Percentiles rank a stretch among this genome's conserved stretches.
Evolutionary conservation across 352 stramenopile species (phyloP).

Genomic region (Phytophthora pluvialis): DNA sequence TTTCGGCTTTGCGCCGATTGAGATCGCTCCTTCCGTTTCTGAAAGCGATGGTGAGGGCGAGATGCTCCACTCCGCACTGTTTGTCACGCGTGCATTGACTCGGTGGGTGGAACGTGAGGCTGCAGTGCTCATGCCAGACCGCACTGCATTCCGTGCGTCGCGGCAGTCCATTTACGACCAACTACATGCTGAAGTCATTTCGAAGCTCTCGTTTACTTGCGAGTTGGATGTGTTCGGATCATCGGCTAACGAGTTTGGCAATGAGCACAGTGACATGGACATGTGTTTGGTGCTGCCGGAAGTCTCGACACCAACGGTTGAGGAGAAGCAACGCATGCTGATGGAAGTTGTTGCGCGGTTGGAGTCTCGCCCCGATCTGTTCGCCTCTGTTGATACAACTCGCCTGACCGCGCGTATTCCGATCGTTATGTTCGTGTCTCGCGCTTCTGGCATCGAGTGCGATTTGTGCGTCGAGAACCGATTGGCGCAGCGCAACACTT

Average conservation of each 20-base stretch:
- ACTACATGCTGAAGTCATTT: constrained; percentile 63
- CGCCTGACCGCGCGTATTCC: constrained; percentile 96
- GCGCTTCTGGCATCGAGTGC: constrained; percentile 68
- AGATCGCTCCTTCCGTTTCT: constrained; percentile 14
- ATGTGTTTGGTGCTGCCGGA: constrained; percentile 89
- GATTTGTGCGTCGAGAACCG: constrained; percentile 95
- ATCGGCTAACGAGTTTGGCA: constrained; percentile 97
- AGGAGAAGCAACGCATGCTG: constrained; percentile 79
- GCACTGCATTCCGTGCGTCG: constrained; percentile 56
- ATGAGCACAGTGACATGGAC: constrained; percentile 91
- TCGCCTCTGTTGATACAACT: constrained; percentile 71
- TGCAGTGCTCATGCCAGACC: constrained; percentile 65
- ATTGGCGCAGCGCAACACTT: constrained; percentile 97
- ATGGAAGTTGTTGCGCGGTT: constrained; percentile 62
- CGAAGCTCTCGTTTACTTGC: constrained; percentile 57
- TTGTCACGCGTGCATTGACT: constrained; percentile 54
- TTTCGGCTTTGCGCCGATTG: constrained; percentile 64
- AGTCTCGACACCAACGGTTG: constrained; percentile 27
- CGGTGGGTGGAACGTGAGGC: constrained; percentile 60
- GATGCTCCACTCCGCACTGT: constrained; percentile 42
- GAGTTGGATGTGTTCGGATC: constrained; percentile 95
- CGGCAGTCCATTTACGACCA: constrained; percentile 77
- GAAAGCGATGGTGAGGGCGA: constrained; percentile 28
- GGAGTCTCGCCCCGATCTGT: constrained; percentile 68
- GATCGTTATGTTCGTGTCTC: constrained; percentile 97